phyloP scores from a whole-genome alignment of 805 yeast genomes.

The Candida peoriensis region DNA sequence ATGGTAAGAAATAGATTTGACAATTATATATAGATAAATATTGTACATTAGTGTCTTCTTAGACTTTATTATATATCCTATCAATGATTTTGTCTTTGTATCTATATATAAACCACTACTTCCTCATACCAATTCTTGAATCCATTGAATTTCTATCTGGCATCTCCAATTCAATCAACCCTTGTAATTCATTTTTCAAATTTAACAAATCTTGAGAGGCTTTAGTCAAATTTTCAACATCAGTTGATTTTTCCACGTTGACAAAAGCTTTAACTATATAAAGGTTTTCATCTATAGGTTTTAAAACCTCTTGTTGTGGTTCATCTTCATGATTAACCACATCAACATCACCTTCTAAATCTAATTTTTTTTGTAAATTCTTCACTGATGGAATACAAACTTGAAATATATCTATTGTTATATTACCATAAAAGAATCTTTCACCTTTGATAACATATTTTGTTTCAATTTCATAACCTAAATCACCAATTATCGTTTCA shows the following conservation, averaged over 20 bases:
- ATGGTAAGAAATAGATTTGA: constrained; percentile 1
- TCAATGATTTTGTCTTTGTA: no score
- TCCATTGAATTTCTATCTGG: constrained; percentile 84
- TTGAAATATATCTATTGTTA: constrained; percentile 57
- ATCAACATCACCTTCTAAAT: no score
- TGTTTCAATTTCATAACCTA: constrained; percentile 66
- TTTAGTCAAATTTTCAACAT: constrained; percentile 62
- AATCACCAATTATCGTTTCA: constrained; percentile 41
- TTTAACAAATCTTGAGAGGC: constrained; percentile 59
- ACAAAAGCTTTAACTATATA: constrained; percentile 61
- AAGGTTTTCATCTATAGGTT: constrained; percentile 40
- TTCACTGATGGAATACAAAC: no score
- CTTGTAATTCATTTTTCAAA: constrained; percentile 61
- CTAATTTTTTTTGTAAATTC: no score
- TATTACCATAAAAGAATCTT: constrained; percentile 50
- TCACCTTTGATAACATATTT: constrained; percentile 60
- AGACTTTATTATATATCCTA: background rate
- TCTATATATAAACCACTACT: no score
- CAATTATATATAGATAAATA: background rate
- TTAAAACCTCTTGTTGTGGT: constrained; percentile 27
- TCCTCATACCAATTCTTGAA: constrained; percentile 45
- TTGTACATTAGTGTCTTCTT: constrained; percentile 2
- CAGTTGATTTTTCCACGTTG: constrained; percentile 69
- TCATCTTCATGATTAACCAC: constrained; percentile 24
- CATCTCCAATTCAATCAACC: constrained; percentile 60